phyloP scores from a whole-genome alignment of 441 rosid species.

The Populus tomentosa region DNA sequence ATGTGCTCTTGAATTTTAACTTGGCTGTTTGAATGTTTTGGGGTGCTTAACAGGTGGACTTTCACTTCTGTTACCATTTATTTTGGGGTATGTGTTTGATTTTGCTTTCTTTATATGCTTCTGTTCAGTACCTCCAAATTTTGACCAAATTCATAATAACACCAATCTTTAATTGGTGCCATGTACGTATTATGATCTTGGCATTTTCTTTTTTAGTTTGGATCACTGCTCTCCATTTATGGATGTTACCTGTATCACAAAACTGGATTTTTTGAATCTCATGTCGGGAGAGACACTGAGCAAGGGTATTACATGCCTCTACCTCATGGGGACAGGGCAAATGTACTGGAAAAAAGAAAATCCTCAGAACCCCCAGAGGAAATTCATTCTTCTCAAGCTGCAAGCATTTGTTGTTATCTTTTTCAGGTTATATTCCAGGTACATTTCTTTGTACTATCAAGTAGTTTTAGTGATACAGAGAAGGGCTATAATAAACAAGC shows the following conservation, averaged over 20 bases:
- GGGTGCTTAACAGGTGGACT: constrained; percentile 70
- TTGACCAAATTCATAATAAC: not conserved
- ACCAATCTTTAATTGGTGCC: constrained; percentile 1
- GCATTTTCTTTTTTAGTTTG: constrained; percentile 45
- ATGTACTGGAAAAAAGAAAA: constrained; percentile 24
- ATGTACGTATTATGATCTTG: not conserved
- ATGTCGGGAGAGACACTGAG: constrained; percentile 56
- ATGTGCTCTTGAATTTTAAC: not conserved
- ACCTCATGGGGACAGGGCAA: constrained; percentile 17
- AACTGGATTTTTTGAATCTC: constrained; percentile 40
- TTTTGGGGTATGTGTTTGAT: constrained; percentile 57
- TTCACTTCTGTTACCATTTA: constrained; percentile 64
- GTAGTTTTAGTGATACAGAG: not conserved
- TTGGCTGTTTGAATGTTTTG: constrained; percentile 3
- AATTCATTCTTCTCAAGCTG: constrained; percentile 29
- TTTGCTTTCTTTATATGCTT: not conserved
- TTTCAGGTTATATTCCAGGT: constrained; percentile 75
- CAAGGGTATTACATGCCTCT: constrained; percentile 37
- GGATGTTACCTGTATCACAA: constrained; percentile 70
- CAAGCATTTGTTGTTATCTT: constrained; percentile 36
- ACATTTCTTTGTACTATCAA: constrained; percentile 3
- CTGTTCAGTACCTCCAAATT: not conserved
- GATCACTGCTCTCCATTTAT: constrained; percentile 57
- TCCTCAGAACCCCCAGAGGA: constrained; percentile 22
- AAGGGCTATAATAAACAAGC: not conserved